phyloP scores from a whole-genome alignment of 2,329 filamentous ascomycete species.

The Paraconiothyrium sp. region DNA sequence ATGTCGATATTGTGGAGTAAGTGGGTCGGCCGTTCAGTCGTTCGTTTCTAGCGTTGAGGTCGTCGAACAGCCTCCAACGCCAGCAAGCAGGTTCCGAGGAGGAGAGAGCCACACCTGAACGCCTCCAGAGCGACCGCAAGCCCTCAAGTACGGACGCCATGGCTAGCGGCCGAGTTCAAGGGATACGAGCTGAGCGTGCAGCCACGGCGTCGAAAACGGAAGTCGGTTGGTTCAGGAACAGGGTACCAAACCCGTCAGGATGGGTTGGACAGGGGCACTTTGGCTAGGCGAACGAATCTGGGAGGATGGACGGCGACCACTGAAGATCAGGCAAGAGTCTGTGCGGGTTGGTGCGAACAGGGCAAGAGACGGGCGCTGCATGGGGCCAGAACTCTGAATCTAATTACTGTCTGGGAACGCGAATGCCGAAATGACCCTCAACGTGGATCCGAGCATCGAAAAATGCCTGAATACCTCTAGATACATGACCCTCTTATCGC shows the following conservation, averaged over 20 bases:
- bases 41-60: neutral
- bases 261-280: slow-evolving; percentile 17
- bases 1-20: slow-evolving; percentile 1
- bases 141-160: slow-evolving; percentile 19
- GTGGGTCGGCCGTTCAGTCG: neutral
- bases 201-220: slow-evolving; percentile 18
- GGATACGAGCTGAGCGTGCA: slow-evolving; percentile 22
- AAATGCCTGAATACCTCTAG: neutral
- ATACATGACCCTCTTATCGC: neutral
- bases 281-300: slow-evolving; percentile 20
- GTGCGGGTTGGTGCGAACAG: slow-evolving; percentile 14
- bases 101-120: slow-evolving; percentile 18
- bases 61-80: slow-evolving; percentile 6
- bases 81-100: slow-evolving; percentile 12
- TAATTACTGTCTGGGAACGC: slow-evolving; percentile 6
- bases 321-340: slow-evolving; percentile 19
- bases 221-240: slow-evolving; percentile 19
- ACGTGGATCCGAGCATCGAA: neutral
- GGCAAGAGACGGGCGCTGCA: neutral
- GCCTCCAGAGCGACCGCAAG: slow-evolving; percentile 19
- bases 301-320: slow-evolving; percentile 16
- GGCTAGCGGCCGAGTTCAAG: slow-evolving; percentile 2
- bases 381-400: slow-evolving; percentile 1
- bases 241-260: slow-evolving; percentile 9
- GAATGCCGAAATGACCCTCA: slow-evolving; percentile 6